phyloP scores from a whole-genome alignment of 2,329 filamentous ascomycete genomes.

The Fusarium sp. region DNA sequence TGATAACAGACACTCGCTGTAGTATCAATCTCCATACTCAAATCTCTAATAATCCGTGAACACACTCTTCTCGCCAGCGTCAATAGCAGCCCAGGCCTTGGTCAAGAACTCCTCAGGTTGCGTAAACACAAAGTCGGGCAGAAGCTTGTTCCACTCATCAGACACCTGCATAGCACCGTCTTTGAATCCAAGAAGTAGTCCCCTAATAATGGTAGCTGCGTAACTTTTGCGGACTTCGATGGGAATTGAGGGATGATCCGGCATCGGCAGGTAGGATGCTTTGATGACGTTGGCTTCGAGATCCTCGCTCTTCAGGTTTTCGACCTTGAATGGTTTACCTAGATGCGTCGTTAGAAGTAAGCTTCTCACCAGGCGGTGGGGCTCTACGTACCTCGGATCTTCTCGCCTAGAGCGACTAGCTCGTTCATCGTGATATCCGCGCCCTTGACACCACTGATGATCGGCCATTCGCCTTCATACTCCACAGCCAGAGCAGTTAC shows the following conservation, averaged over 20 bases:
- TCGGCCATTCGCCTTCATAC: constrained; percentile 59
- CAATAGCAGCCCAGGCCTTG: constrained; percentile 45
- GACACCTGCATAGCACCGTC: constrained; percentile 52
- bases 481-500: constrained; percentile 58
- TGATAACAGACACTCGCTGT: too few species aligned
- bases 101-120: constrained; percentile 57
- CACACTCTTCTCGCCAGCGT: constrained; percentile 17
- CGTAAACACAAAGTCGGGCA: constrained; percentile 59
- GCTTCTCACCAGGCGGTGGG: rapidly evolving
- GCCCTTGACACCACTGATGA: constrained; percentile 57
- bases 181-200: constrained; percentile 22
- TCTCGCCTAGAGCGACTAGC: constrained; percentile 56
- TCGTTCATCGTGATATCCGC: constrained; percentile 52
- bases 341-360: background rate
- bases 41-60: background rate
- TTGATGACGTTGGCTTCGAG: constrained; percentile 39
- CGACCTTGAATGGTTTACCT: constrained; percentile 42
- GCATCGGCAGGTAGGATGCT: constrained; percentile 43
- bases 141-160: constrained; percentile 58
- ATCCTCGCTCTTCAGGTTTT: constrained; percentile 34
- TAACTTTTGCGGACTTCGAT: constrained; percentile 32
- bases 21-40: too few species aligned
- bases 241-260: constrained; percentile 36
- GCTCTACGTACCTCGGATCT: constrained; percentile 46
- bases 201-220: background rate